Evolutionary conservation across 306 rosid genomes (phyloP), one percentile per base, ranked within the genome.

Genomic region (Quercus alba): DNA sequence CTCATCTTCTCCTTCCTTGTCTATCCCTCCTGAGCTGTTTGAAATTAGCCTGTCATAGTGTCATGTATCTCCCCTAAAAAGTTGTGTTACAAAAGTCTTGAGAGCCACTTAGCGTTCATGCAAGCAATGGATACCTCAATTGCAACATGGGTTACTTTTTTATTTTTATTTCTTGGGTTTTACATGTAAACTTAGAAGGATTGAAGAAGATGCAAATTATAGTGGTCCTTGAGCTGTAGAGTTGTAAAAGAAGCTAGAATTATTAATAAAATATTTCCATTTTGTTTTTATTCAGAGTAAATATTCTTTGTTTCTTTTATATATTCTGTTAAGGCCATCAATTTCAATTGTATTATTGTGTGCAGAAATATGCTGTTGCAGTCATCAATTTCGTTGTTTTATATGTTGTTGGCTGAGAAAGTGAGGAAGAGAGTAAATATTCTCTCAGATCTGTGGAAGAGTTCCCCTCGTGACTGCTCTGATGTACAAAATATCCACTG

Each of bases 21-120:
- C 99, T 95, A 93, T 95, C 97, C 99, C 99, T 95, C 97, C 91
- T 95, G 99, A 95, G 99, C 99, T 95, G 61, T 84, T 84, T 61
- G 67, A 59, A 56, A 33, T 84, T 78, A 80, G 62, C 59, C 21
- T 5, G 14, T 4, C 64, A 52, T 72, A 30, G 14, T 5, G 21
- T 4, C 49, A 26, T 72, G 33, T 46, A 51, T 35, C 51, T 19
- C 38, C 7, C 59, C 35, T 21, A 20, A 49, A 20, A 15, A 46
- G 51, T 23, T 25, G 59, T 38, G 31, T 49, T 2, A 17, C 3
- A 35, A 7, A 19, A 68, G 52, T 30, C 72, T 19, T 68, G 26
- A 68, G 52, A 19, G 25, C 52, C 49, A 19, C 72, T 17, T 71
- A 12, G 75, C 25, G 21, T 26, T 71, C 58, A 72, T 44, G 35